These are phyloP conservation scores for Blepharisma stoltei DNA, from an alignment of 73 alveolate genomes.

Conservation along the genomic window DNA sequence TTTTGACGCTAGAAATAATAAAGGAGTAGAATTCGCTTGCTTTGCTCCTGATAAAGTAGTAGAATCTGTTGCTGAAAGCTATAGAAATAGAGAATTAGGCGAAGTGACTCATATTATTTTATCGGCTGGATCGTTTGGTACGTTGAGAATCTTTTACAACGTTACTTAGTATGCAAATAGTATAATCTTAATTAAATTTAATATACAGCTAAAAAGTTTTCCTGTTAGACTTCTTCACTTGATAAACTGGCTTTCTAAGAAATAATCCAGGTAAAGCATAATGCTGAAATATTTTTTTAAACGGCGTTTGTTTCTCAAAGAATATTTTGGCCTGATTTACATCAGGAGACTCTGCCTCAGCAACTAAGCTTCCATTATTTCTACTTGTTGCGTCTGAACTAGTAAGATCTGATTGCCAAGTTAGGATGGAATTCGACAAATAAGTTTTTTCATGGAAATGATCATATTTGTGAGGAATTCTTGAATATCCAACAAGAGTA, in stretches of 20 bases:
- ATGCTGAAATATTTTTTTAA: neutral
- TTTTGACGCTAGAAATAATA: neutral
- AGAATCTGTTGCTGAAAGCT: neutral
- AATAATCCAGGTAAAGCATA: no score
- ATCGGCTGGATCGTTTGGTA: no score
- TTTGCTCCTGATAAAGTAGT: slow-evolving; percentile 26
- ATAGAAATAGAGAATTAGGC: no score
- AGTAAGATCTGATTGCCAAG: neutral
- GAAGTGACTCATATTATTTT: no score
- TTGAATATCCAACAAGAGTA: slow-evolving; percentile 21
- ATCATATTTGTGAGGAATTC: slow-evolving; percentile 25
- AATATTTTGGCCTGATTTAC: slow-evolving; percentile 14
- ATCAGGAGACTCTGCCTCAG: neutral
- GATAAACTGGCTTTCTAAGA: no score
- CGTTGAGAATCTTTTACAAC: no score
- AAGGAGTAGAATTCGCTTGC: neutral
- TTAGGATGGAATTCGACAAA: neutral
- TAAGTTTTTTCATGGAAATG: slow-evolving; percentile 27
- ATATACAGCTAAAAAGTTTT: no score
- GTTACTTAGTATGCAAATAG: no score
- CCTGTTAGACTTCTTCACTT: no score
- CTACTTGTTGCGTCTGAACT: neutral
- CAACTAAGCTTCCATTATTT: neutral
- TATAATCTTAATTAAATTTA: no score
- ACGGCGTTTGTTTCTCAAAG: neutral